Evolutionary conservation across 805 yeast genomes (phyloP).

Genomic region (Candida sphagnicola): DNA sequence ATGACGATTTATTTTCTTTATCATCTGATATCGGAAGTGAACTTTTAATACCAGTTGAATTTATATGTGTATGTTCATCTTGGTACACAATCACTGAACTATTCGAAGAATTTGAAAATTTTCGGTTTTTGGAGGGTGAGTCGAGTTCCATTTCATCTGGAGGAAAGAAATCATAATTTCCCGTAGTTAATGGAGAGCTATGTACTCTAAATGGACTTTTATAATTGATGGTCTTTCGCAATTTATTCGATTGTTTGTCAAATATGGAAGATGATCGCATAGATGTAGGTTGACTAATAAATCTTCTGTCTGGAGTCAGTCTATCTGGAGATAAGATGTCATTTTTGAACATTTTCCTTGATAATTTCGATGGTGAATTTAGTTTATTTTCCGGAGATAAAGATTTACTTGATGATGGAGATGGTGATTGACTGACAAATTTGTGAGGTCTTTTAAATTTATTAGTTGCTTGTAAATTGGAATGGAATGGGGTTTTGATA

Average conservation of each 20-base stretch:
- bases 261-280: constrained; percentile 6
- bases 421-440: constrained; percentile 41
- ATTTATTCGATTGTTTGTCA: constrained; percentile 9
- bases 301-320: constrained; percentile 10
- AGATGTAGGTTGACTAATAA: constrained; percentile 2
- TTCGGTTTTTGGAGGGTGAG: constrained; percentile 29
- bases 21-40: constrained; percentile 17
- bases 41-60: background rate
- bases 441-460: constrained; percentile 43
- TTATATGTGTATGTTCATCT: constrained; percentile 11
- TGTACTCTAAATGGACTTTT: constrained; percentile 1
- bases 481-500: constrained; percentile 10
- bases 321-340: constrained; percentile 32
- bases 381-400: constrained; percentile 9
- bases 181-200: background rate
- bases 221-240: constrained; percentile 11
- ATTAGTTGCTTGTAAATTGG: constrained; percentile 12
- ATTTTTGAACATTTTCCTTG: constrained; percentile 26
- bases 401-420: constrained; percentile 26
- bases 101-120: constrained; percentile 13
- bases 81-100: constrained; percentile 21
- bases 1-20: constrained; percentile 40
- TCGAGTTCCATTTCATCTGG: constrained; percentile 25
- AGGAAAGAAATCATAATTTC: constrained; percentile 19
- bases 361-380: constrained; percentile 25